Conservation (phyloP, 768 basidiomycete genomes). For the Tephrocybe sp. region DNA sequence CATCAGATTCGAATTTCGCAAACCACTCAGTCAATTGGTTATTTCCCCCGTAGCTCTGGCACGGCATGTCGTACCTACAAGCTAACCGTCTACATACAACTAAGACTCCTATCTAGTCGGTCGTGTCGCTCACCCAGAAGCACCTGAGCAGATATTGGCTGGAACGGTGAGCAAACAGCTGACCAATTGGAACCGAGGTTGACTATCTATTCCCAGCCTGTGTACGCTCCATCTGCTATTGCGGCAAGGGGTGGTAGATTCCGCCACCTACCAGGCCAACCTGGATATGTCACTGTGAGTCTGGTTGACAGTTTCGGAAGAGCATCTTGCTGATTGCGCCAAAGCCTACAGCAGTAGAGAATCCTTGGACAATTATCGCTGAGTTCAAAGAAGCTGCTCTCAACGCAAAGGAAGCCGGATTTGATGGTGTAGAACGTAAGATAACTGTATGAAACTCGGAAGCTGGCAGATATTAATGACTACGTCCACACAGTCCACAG, state of each 20-base stretch:
- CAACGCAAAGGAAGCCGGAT: conserved; percentile 53
- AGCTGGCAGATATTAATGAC: not conserved
- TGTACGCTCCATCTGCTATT: conserved; percentile 46
- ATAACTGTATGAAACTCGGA: not conserved
- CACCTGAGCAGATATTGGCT: conserved; percentile 36
- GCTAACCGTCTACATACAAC: not conserved
- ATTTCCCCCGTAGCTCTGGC: conserved; percentile 29
- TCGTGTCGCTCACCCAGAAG: conserved; percentile 36
- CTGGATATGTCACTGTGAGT: conserved; percentile 41
- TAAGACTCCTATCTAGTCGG: conserved; percentile 24
- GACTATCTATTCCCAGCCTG: conserved; percentile 29
- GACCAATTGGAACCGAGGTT: not conserved
- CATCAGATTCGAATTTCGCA: not conserved
- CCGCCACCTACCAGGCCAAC: conserved; percentile 34
- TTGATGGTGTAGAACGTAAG: conserved; percentile 54
- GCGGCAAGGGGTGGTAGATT: conserved; percentile 41
- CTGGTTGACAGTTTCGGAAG: not conserved
- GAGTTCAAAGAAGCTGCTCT: conserved; percentile 43
- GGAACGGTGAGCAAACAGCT: conserved; percentile 25
- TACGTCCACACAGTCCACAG: conserved; percentile 33
- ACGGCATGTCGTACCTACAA: conserved; percentile 26
- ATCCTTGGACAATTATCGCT: conserved; percentile 38
- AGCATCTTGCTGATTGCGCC: not conserved
- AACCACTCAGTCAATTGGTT: not conserved
- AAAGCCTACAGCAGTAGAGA: conserved; percentile 41